Percentiles rank a stretch among this genome's conserved stretches.
phyloP scores from a whole-genome alignment of 306 rosid species.

The Vicia faba region DNA sequence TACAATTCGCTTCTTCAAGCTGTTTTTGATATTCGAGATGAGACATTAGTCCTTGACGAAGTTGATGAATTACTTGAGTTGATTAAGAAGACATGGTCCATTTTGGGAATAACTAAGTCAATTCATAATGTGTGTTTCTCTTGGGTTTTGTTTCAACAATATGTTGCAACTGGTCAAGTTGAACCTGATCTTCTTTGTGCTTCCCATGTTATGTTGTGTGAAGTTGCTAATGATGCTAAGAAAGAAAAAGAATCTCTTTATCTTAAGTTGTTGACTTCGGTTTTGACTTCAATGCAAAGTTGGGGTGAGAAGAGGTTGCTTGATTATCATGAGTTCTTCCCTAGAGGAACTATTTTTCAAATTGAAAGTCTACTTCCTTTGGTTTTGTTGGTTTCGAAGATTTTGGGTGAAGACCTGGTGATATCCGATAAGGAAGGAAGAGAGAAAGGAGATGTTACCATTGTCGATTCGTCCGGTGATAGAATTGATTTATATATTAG shows the following conservation, averaged over 20 bases:
- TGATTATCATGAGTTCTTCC: constrained; percentile 73
- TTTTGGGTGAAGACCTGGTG: constrained; percentile 72
- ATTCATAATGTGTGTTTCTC: constrained; percentile 81
- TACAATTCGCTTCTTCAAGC: constrained; percentile 75
- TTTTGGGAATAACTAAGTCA: constrained; percentile 64
- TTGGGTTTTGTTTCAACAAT: constrained; percentile 85
- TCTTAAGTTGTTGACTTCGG: constrained; percentile 62
- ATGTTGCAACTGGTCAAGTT: constrained; percentile 65
- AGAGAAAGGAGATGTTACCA: constrained; percentile 49
- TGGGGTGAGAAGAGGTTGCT: constrained; percentile 84
- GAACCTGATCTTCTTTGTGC: constrained; percentile 84
- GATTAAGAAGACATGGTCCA: constrained; percentile 88
- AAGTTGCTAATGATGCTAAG: constrained; percentile 79
- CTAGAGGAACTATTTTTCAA: constrained; percentile 63
- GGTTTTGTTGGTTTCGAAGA: constrained; percentile 64
- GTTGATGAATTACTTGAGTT: constrained; percentile 90
- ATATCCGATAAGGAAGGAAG: constrained; percentile 56
- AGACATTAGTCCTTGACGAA: constrained; percentile 84
- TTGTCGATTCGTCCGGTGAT: constrained; percentile 67
- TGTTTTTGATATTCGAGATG: constrained; percentile 77
- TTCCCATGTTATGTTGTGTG: constrained; percentile 70
- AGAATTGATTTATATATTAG: constrained; percentile 72
- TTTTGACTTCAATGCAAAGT: constrained; percentile 61
- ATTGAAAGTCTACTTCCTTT: constrained; percentile 79
- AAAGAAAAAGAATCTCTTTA: constrained; percentile 60